These are phyloP conservation scores for Plasmodium inui DNA, from an alignment of 169 alveolate species.

Conservation along the genomic window DNA sequence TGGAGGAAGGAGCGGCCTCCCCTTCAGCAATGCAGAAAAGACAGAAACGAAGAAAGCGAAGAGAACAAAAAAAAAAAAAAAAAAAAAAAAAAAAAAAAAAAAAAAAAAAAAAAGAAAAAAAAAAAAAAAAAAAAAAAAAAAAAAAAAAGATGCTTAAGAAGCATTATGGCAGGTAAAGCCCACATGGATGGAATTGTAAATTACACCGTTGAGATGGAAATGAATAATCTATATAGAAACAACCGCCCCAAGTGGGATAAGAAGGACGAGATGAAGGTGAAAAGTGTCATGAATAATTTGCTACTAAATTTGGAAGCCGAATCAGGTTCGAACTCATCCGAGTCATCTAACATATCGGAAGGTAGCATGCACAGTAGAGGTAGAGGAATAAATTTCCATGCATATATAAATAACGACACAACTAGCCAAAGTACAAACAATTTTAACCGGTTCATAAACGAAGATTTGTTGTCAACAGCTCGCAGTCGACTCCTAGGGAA, in stretches of 20 bases:
- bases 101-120: not conserved
- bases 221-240: not conserved
- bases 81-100: not conserved
- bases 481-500: constrained; percentile 3
- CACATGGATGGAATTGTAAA: constrained; percentile 63
- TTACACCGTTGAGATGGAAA: constrained; percentile 64
- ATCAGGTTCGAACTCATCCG: constrained; percentile 15
- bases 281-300: not conserved
- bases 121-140: constrained; percentile 1
- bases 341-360: not conserved
- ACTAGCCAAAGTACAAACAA: not conserved
- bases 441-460: not conserved
- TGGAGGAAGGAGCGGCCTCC: not conserved
- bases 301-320: constrained; percentile 7
- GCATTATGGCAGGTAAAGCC: not conserved
- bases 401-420: constrained; percentile 9
- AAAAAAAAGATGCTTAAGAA: constrained; percentile 5
- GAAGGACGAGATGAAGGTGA: not conserved
- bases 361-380: not conserved
- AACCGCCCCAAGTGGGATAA: not conserved
- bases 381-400: not conserved
- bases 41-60: not conserved
- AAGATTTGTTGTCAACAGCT: not conserved
- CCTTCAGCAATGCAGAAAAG: not conserved
- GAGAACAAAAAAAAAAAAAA: constrained; percentile 10